Evolutionary conservation across 805 yeast genomes (phyloP), one percentile per base, ranked within the genome.

Genomic region (Kazachstania martiniae): DNA sequence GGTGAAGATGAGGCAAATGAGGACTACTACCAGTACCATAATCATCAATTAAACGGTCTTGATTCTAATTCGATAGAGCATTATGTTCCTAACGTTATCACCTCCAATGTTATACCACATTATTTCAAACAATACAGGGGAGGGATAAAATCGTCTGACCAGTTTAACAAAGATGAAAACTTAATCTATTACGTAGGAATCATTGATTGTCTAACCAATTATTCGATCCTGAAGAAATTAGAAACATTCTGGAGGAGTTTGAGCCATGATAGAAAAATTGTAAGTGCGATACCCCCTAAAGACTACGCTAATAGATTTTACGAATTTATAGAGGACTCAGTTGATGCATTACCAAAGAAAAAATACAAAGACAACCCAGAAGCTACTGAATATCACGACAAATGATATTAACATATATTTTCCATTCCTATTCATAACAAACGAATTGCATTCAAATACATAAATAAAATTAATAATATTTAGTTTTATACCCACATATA

Each of bases 221-320:
- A 84, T 46, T 74, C 82, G 1, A 56, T 77, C 15, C 61, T 74
- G 42, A 91, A 91, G 53, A 69, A 71, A 41, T 54, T 86, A 28
- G 98, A 91, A 51, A 87, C 42, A 9, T 25, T 91, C 46, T 97
- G 98, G 76, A 71, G 94, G 53, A 68, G 82, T 12, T 46, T 91
- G 17, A 70, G 71, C 23, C 82, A 84, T 49, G 68, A 75, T 25
- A 62, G 87, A 34, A 68, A 67, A 27, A 69, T 77, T 3, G 76
- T 93, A 3, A 82, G 94, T 43, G 93, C 98, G 0, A 66, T 91
- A 9, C 97, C 99, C 0, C 87, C 97, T 0, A 47, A 49, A 5
- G 97, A 87, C 46, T 91, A 91, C 49, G 96, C 95, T 7, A 78
- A 79, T 35, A 66, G 99, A 46, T 87, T 91, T 52, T 63, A 78